A percentile compares a stretch with the other conserved stretches of the same genome.
phyloP scores from a whole-genome alignment of 2,329 filamentous ascomycete genomes.

The Pestalotiopsis sp. region DNA sequence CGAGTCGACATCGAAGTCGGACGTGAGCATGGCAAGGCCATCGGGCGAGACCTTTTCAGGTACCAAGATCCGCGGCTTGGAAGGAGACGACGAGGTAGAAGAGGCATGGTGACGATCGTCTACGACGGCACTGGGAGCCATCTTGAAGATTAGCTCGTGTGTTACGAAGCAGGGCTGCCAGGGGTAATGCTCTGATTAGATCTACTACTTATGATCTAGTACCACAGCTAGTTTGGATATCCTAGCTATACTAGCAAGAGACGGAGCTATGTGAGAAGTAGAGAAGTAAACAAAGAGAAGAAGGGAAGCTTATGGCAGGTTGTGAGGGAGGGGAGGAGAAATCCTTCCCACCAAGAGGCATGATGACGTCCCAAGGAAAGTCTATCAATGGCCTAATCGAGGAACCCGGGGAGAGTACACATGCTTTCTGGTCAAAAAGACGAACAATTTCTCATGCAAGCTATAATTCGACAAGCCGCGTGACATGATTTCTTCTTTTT shows the following conservation, averaged over 20 bases:
- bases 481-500: not conserved
- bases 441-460: not conserved
- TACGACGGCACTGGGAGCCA: slow-evolving; percentile 1
- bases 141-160: not conserved
- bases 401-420: no score
- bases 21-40: slow-evolving; percentile 68
- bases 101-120: not conserved
- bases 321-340: not conserved
- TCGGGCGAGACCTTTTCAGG: slow-evolving; percentile 82
- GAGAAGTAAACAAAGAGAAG: not conserved
- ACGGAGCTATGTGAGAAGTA: not conserved
- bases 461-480: not conserved
- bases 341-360: not conserved
- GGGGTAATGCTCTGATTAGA: not conserved
- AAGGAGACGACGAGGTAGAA: slow-evolving; percentile 4
- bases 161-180: no score
- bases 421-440: not conserved
- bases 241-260: no score
- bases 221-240: not conserved
- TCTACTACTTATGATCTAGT: not conserved
- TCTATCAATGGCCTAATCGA: not conserved
- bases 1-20: slow-evolving; percentile 70
- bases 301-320: not conserved
- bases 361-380: not conserved
- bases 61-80: slow-evolving; percentile 60